Evolutionary conservation across 2,329 filamentous ascomycete species (phyloP), one percentile per base, ranked within the genome.

Genomic region (Ophiostoma angusticollis): DNA sequence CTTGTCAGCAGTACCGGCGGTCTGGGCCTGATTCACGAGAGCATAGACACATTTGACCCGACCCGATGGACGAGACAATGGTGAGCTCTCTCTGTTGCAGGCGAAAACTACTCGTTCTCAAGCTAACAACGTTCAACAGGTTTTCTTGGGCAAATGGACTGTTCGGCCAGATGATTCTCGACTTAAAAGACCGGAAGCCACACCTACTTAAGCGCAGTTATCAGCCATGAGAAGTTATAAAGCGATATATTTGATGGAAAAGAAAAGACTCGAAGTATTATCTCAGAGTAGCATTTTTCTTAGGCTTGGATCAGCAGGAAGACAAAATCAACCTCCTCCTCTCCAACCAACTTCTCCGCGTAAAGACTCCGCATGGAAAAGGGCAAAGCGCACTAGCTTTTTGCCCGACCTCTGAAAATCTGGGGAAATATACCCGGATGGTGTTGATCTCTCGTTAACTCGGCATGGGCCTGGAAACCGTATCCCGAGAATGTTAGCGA

Each of bases 101-200:
- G n/a, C n/a, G n/a, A n/a, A n/a, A n/a, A n/a, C 24, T 16, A 31
- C 9, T 5, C 11, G 3, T 16, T 13, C 12, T 33, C 17, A 11
- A 21, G 29, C 11, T 3, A 7, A 14, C n/a, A n/a, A n/a, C n/a
- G n/a, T n/a, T n/a, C n/a, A 67, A 64, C 43, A 85, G 81, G 81
- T 91, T 93, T 53, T 80, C 83, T 2, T 91, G 84, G 84, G 84
- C 83, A n/a, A 91, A 91, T 53, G 84, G 80, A 0, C 72, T 93
- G 16, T 89, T 87, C 55, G 81, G 83, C n/a, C 79, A 89, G 61
- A 81, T 83, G 43, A 73, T 93, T 21, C 58, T 91, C 39, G 80
- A 87, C 58, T 54, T 91, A 40, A 74, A 77, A n/a, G 64, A 68
- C 44, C 65, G 82, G 54, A 82, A 80, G 54, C 82, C 81, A 6